Evolutionary conservation across 768 basidiomycete species (phyloP).

Genomic region (Sistotremastrum suecicum): DNA sequence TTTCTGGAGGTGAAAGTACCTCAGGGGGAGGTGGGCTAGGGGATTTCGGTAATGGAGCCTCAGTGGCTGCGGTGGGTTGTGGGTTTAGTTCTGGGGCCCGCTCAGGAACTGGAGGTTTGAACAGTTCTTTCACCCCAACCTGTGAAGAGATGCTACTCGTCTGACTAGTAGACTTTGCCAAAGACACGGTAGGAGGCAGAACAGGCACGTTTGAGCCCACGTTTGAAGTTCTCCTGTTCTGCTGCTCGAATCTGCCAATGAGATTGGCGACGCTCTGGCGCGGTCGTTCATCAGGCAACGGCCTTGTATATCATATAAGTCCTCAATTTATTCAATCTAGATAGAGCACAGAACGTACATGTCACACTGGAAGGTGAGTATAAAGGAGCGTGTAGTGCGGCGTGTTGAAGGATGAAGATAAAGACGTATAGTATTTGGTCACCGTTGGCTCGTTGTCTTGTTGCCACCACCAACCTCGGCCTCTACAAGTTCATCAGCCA

Average conservation of each 20-base stretch:
- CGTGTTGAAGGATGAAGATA: no score
- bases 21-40: no score
- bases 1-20: no score
- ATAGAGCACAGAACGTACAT: not conserved
- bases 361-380: not conserved
- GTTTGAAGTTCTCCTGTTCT: constrained; percentile 37
- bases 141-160: constrained; percentile 46
- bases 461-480: no score
- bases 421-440: no score
- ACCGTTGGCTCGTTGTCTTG: no score
- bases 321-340: not conserved
- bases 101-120: constrained; percentile 10
- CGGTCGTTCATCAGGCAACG: constrained; percentile 77
- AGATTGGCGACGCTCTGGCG: constrained; percentile 81
- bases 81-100: constrained; percentile 19
- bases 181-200: constrained; percentile 18
- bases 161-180: constrained; percentile 52
- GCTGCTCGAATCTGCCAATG: constrained; percentile 79
- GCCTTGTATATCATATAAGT: constrained; percentile 30
- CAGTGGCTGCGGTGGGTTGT: constrained; percentile 8
- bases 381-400: no score
- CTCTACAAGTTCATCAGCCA: no score
- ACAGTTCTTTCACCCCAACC: constrained; percentile 46
- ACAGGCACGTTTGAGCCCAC: constrained; percentile 18
- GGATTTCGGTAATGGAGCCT: no score